Percentiles rank a stretch among this genome's conserved stretches.
phyloP scores from a whole-genome alignment of 225 moss, liverwort and hornwort genomes.

The Straminergon stramineum region DNA sequence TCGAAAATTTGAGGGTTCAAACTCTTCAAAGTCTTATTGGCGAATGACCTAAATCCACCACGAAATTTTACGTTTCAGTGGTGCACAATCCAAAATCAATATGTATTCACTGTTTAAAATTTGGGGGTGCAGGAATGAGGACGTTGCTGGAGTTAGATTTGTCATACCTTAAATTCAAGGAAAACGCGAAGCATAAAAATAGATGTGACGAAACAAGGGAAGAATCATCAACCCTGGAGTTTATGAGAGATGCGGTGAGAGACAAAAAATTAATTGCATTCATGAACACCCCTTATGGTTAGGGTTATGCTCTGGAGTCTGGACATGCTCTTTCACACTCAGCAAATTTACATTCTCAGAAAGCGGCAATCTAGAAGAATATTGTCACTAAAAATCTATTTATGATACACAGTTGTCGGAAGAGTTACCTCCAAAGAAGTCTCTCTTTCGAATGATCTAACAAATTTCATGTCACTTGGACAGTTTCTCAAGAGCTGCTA shows the following conservation, averaged over 20 bases:
- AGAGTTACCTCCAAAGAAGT: neutral
- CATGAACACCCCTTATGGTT: neutral
- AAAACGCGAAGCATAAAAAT: neutral
- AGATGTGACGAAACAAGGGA: neutral
- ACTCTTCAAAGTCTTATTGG: neutral
- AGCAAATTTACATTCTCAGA: neutral
- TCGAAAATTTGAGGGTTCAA: neutral
- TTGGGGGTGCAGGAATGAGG: neutral
- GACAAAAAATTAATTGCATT: neutral
- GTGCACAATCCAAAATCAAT: neutral
- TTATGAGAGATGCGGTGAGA: neutral
- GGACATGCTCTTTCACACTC: neutral
- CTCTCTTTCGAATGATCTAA: neutral
- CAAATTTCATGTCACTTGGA: neutral
- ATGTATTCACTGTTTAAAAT: neutral
- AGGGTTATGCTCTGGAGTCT: neutral
- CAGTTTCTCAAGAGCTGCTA: conserved; percentile 1
- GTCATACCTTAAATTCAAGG: neutral
- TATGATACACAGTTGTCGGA: neutral
- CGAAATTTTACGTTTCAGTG: neutral
- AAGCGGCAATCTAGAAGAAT: neutral
- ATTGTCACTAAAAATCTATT: neutral
- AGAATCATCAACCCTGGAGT: neutral
- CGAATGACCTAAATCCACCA: neutral
- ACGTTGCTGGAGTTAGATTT: neutral